Percentiles rank a stretch among this genome's conserved stretches.
These are phyloP conservation scores for Cinnamomum chago DNA, from an alignment of 164 flowering plant genomes.

Conservation along the genomic window DNA sequence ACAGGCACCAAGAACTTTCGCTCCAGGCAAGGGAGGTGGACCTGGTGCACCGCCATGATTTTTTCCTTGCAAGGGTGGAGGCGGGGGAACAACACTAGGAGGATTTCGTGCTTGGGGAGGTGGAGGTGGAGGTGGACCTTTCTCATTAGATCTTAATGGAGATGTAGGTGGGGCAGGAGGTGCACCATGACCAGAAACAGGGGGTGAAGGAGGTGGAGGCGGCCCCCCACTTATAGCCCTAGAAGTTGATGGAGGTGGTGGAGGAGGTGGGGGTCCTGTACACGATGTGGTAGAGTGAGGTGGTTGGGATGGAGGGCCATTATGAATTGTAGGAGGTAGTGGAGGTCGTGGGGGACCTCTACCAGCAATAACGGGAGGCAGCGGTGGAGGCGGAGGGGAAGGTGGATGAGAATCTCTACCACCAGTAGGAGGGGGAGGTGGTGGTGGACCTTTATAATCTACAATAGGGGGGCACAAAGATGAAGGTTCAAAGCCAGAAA, in stretches of 20 bases:
- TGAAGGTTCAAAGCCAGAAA: constrained; percentile 15
- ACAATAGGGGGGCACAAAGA: constrained; percentile 10
- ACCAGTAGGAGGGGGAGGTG: constrained; percentile 14
- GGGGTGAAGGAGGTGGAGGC: constrained; percentile 28
- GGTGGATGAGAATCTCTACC: constrained; percentile 3
- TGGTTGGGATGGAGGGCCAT: constrained; percentile 25
- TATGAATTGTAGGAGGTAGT: constrained; percentile 10
- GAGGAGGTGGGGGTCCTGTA: constrained; percentile 23
- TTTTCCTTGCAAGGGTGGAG: constrained; percentile 21
- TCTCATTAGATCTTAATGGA: constrained; percentile 17
- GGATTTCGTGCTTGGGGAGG: constrained; percentile 38
- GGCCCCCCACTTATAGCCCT: neutral
- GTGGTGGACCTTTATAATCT: constrained; percentile 5
- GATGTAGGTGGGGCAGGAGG: constrained; percentile 30
- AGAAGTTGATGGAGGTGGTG: constrained; percentile 13
- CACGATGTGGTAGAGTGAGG: constrained; percentile 21
- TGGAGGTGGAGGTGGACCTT: constrained; percentile 33
- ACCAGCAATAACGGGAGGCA: constrained; percentile 15
- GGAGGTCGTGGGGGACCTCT: constrained; percentile 25
- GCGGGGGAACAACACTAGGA: constrained; percentile 31
- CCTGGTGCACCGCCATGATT: constrained; percentile 27
- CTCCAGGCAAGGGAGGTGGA: constrained; percentile 58
- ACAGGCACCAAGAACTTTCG: constrained; percentile 36
- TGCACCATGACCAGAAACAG: constrained; percentile 15
- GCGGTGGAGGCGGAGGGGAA: constrained; percentile 28